phyloP scores from a whole-genome alignment of 1,284 basidiomycete species.

The Cutaneotrichosporon dermatis region DNA sequence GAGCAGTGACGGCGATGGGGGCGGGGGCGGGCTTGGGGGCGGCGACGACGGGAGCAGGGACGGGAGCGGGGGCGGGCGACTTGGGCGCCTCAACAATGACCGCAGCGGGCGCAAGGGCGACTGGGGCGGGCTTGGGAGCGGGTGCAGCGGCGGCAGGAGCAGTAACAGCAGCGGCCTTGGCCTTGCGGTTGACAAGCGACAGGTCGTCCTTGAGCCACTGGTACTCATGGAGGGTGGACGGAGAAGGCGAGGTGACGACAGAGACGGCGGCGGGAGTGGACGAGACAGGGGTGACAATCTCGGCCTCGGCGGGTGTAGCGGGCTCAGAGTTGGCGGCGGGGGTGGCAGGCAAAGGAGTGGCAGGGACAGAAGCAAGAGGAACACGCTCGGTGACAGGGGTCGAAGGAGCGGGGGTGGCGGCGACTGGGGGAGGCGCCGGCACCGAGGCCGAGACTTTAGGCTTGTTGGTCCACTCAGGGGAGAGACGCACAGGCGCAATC shows the following conservation, averaged over 20 bases:
- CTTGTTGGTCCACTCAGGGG: slow-evolving; percentile 8
- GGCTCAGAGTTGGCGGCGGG: neutral
- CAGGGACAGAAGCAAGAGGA: neutral
- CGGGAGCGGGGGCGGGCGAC: neutral
- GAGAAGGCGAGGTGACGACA: neutral
- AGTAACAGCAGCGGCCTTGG: neutral
- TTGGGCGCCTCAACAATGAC: neutral
- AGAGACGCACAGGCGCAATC: slow-evolving; percentile 3
- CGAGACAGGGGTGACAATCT: neutral
- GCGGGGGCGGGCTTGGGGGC: neutral
- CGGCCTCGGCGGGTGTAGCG: neutral
- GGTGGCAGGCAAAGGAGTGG: slow-evolving; percentile 4
- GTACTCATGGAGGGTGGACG: neutral
- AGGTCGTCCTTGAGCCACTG: slow-evolving; percentile 4
- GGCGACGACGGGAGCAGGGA: neutral
- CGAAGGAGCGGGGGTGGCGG: neutral
- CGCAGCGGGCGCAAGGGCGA: neutral
- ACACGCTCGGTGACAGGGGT: neutral
- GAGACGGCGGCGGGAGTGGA: neutral
- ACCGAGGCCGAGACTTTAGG: neutral
- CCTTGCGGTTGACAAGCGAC: slow-evolving; percentile 1
- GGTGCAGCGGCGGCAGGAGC: neutral
- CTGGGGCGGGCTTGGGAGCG: neutral
- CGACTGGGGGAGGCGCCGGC: neutral
- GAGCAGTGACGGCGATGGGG: neutral